Base-by-base conservation (phyloP, 2,329 filamentous ascomycete species). In the Bisporella sp. region DNA sequence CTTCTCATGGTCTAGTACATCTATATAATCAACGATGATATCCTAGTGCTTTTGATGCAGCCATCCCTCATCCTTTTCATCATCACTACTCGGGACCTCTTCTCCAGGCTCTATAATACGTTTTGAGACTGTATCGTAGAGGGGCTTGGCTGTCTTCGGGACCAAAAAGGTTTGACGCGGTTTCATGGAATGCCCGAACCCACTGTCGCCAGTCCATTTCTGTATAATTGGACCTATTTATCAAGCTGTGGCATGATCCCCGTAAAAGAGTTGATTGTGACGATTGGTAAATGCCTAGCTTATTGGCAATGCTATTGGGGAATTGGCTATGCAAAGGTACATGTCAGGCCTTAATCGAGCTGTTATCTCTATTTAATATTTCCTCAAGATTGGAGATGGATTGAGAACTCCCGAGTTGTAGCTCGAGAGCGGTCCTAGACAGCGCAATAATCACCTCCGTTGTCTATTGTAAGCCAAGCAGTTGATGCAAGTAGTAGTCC, bases 291-390 rank as follows among this genome's bases (percentile, higher is more conserved):
- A 42, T 11, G 7, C 7, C n/a, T 7, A 37, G 7, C 6, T 45
- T 46, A 42, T 55, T 46, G 6, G 42, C n/a, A 29, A 60, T 50
- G 37, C 59, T 47, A 6, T 55, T 45, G 5, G 59, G 49, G 44
- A 42, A 54, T 6, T 41, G 33, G 45, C 70, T 64, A 45, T 73
- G 63, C 2, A 68, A 58, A 0, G 69, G 65, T 0, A 70, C 71
- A 39, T 72, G 60, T 4, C 75, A 71, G 5, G 69, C 68, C 12
- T 63, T 68, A 5, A 70, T 54, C 72, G 72, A 78, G 1, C 72
- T 71, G 7, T 71, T 62, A 52, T 79, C 74, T 6, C 74, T 73
- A 2, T n/a, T n/a, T n/a, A n/a, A n/a, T n/a, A n/a, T n/a, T n/a
- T n/a, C n/a, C n/a, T n/a, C n/a, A n/a, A n/a, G n/a, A n/a, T n/a